Conservation (phyloP, 768 basidiomycete genomes). For the Tricholoma sp. region DNA sequence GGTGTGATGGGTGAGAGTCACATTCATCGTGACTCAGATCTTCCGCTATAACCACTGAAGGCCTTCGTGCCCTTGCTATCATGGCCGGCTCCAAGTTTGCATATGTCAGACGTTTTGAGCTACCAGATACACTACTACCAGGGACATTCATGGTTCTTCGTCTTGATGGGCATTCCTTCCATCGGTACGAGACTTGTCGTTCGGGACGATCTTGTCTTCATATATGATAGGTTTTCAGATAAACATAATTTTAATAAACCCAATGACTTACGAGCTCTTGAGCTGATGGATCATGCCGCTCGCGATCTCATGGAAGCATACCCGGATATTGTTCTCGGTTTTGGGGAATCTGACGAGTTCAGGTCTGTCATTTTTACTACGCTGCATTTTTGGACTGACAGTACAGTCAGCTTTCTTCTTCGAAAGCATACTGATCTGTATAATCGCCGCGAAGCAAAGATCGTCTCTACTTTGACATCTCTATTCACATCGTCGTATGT, state of each 20-base stretch:
- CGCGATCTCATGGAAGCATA: constrained; percentile 75
- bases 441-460: constrained; percentile 84
- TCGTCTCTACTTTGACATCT: constrained; percentile 77
- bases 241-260: constrained; percentile 83
- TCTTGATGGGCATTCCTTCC: constrained; percentile 91
- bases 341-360: constrained; percentile 97
- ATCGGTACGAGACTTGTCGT: constrained; percentile 49
- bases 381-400: neutral
- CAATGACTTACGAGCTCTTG: constrained; percentile 82
- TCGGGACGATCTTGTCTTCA: neutral
- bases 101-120: constrained; percentile 87
- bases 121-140: constrained; percentile 81
- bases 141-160: constrained; percentile 82
- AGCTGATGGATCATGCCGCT: constrained; percentile 92
- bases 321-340: constrained; percentile 80
- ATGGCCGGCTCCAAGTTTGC: constrained; percentile 96
- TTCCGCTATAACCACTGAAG: neutral
- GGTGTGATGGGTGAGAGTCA: constrained; percentile 7
- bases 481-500: constrained; percentile 90
- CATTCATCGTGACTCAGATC: constrained; percentile 8
- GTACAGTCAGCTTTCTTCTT: constrained; percentile 72
- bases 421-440: constrained; percentile 71
- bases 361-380: constrained; percentile 46
- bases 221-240: constrained; percentile 67
- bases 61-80: no score